Conservation (phyloP, 148 eudicot species). For the Hydrangea macrophylla region DNA sequence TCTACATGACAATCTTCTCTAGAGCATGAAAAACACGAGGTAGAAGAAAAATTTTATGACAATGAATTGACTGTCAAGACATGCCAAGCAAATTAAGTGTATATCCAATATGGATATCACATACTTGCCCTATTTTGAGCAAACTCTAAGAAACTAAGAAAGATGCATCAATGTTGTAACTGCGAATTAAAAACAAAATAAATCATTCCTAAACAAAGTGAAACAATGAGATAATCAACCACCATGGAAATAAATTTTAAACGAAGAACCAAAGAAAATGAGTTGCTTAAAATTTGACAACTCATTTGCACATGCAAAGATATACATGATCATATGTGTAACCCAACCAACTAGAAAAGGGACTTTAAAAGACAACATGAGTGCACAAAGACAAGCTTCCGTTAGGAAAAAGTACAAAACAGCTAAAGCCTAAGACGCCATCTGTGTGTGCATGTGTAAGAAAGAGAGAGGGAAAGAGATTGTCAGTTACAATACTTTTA, state of each 20-base stretch:
- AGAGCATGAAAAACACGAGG: background rate
- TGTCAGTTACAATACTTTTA: no score
- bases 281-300: background rate
- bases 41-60: background rate
- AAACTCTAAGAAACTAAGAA: background rate
- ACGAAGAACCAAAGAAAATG: background rate
- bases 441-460: background rate
- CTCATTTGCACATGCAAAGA: background rate
- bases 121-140: background rate
- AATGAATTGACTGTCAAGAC: background rate
- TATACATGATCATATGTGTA: no score
- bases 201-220: background rate
- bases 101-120: background rate
- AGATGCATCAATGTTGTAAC: background rate
- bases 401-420: background rate
- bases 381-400: background rate
- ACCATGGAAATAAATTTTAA: background rate
- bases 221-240: no score
- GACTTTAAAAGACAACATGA: background rate
- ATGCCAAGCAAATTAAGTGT: background rate
- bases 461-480: background rate
- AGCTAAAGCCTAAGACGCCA: background rate
- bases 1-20: slow-evolving; percentile 1
- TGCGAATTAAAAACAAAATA: background rate
- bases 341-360: background rate